Base-by-base conservation (phyloP, 345 rosid species). In the Durio zibethinus region DNA sequence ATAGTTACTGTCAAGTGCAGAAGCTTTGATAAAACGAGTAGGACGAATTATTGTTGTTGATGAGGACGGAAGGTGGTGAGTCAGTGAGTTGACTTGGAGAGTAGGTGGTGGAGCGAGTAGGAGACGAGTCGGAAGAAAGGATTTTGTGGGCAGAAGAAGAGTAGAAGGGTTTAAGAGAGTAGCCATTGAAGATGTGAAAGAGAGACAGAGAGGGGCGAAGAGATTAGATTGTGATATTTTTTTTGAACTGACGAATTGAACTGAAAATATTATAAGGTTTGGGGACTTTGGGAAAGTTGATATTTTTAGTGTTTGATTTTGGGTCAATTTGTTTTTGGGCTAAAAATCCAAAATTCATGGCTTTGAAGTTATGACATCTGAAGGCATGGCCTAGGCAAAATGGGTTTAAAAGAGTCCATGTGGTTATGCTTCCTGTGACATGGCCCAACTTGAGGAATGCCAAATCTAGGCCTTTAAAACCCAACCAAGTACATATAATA, bases 1-100 rank as follows among this genome's bases (percentile, higher is more conserved):
- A 80, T 85, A 91, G 67, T 88, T 87, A 8, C 90, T 81, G 78
- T 88, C 94, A 4, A 76, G 82, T 35, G 93, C 87, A 43, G 92
- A 89, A 5, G 91, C 88, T 68, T 63, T 86, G 16, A 84, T 80
- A 9, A 12, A 11, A 47, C 74, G 83, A 82, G 63, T 77, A 83
- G 5, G 79, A 80, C 64, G 80, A 83, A 23, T 71, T 78, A 33
- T 74, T 76, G 70, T 73, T 23, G 63, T 15, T 75, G 72, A 0
- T 62, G 67, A 18, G 16, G 50, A 47, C 16, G 57, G 67, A 76
- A 33, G 64, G 80, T 48, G 72, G 63, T 20, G 42, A 62, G 72
- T 75, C 70, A 60, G 18, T 48, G 77, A 72, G 57, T 43, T 68
- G 76, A 57, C 43, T 38, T 78, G 84, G 71, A 77, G 76, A 75